A percentile compares a stretch with the other conserved stretches of the same genome.
These are phyloP conservation scores for Austroboletus novae-zelandiae DNA, from an alignment of 1,284 basidiomycete genomes.

Conservation along the genomic window DNA sequence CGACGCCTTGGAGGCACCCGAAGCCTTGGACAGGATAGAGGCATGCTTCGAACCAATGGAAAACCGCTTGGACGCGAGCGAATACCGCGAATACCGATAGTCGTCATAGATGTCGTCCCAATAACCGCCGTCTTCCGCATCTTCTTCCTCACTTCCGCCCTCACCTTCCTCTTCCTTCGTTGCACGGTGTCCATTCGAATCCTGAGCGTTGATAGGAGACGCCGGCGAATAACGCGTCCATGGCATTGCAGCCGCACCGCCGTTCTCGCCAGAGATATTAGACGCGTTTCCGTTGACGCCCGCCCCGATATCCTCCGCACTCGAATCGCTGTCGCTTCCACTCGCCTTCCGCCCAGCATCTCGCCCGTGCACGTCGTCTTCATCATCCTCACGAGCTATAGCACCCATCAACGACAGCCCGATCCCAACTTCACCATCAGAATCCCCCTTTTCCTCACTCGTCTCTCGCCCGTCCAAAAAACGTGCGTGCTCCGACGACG, in stretches of 20 bases:
- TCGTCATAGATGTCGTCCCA: slow-evolving; percentile 77
- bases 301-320: not conserved
- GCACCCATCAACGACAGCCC: slow-evolving; percentile 64
- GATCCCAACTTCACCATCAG: slow-evolving; percentile 64
- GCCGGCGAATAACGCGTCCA: slow-evolving; percentile 32
- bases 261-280: slow-evolving; percentile 1
- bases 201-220: slow-evolving; percentile 15
- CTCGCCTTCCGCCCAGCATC: slow-evolving; percentile 29
- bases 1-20: slow-evolving; percentile 25
- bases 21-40: slow-evolving; percentile 24
- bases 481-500: too few species aligned
- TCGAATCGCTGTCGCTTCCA: slow-evolving; percentile 5
- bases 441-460: slow-evolving; percentile 28
- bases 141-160: slow-evolving; percentile 16
- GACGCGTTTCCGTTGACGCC: slow-evolving; percentile 3
- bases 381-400: slow-evolving; percentile 35
- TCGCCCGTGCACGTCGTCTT: slow-evolving; percentile 24
- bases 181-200: slow-evolving; percentile 1
- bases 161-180: slow-evolving; percentile 7
- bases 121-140: slow-evolving; percentile 41
- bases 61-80: slow-evolving; percentile 43
- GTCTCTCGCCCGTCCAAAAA: not conserved
- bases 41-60: slow-evolving; percentile 29
- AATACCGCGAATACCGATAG: slow-evolving; percentile 68
- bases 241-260: slow-evolving; percentile 8